These are phyloP conservation scores for Phytophthora litchii DNA, from an alignment of 352 stramenopile species.

Conservation along the genomic window DNA sequence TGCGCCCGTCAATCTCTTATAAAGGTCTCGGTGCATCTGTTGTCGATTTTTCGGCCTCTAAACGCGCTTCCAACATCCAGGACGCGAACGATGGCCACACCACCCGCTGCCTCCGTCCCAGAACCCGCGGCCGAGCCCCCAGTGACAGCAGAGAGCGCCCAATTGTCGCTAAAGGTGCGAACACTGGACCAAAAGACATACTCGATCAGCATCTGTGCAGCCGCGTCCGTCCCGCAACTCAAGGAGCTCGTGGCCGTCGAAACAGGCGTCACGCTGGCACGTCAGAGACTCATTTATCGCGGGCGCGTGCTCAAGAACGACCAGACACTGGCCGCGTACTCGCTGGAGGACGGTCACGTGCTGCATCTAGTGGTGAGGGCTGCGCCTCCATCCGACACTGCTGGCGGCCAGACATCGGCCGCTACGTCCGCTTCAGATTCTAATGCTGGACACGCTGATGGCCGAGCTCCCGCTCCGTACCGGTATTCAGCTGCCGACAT, in stretches of 20 bases:
- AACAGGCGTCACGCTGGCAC: conserved; percentile 73
- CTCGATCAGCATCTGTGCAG: conserved; percentile 62
- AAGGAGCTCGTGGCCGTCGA: conserved; percentile 72
- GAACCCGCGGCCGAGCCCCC: conserved; percentile 31
- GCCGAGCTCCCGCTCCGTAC: background rate
- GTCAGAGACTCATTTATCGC: conserved; percentile 86
- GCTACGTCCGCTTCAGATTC: conserved; percentile 7
- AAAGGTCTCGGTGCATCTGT: background rate
- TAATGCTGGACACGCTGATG: background rate
- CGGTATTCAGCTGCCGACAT: conserved; percentile 1
- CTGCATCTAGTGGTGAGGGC: conserved; percentile 80
- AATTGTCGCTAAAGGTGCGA: conserved; percentile 78
- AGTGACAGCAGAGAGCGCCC: conserved; percentile 21
- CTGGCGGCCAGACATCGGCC: conserved; percentile 27
- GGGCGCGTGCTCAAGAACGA: conserved; percentile 90
- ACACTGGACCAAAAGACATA: conserved; percentile 87
- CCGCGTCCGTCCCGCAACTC: conserved; percentile 75
- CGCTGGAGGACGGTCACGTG: conserved; percentile 83
- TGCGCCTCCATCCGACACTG: conserved; percentile 35
- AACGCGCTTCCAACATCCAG: conserved; percentile 5
- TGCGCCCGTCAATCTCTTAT: no score
- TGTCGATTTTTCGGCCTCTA: background rate
- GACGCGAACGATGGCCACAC: conserved; percentile 4
- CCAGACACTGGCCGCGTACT: conserved; percentile 70
- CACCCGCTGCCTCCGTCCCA: background rate